phyloP scores from a whole-genome alignment of 2,329 filamentous ascomycete genomes.

The Dryadomyces quercivorus region DNA sequence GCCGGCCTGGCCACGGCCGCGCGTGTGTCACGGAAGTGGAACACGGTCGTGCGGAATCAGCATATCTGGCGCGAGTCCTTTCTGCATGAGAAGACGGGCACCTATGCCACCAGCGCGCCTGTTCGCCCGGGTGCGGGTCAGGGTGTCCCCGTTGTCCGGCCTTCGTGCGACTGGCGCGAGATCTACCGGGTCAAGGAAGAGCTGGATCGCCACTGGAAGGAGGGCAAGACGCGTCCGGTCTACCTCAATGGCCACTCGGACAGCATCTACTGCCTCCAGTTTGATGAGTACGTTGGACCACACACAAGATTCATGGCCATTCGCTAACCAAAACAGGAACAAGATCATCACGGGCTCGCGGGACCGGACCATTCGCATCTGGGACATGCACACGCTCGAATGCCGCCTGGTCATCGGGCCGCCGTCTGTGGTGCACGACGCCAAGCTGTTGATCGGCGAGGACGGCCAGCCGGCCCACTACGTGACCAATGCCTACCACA shows the following conservation, averaged over 20 bases:
- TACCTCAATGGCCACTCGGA: slow-evolving; percentile 91
- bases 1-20: slow-evolving; percentile 34
- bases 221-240: slow-evolving; percentile 65
- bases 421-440: slow-evolving; percentile 45
- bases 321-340: slow-evolving; percentile 36
- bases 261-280: slow-evolving; percentile 95
- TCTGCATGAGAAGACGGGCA: slow-evolving; percentile 45
- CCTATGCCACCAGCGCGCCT: slow-evolving; percentile 44
- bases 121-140: slow-evolving; percentile 41
- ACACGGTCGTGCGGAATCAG: slow-evolving; percentile 32
- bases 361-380: slow-evolving; percentile 89
- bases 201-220: slow-evolving; percentile 68
- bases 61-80: slow-evolving; percentile 55
- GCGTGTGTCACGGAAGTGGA: slow-evolving; percentile 40
- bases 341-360: slow-evolving; percentile 96
- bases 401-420: slow-evolving; percentile 83
- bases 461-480: slow-evolving; percentile 41
- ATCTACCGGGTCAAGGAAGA: slow-evolving; percentile 69
- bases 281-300: slow-evolving; percentile 75
- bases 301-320: slow-evolving; percentile 9
- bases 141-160: slow-evolving; percentile 42
- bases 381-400: slow-evolving; percentile 82
- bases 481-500: slow-evolving; percentile 27
- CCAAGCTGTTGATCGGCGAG: slow-evolving; percentile 36
- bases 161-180: slow-evolving; percentile 69